These are phyloP conservation scores for Claviceps humidiphila DNA, from an alignment of 2,329 filamentous ascomycete genomes.

Conservation along the genomic window DNA sequence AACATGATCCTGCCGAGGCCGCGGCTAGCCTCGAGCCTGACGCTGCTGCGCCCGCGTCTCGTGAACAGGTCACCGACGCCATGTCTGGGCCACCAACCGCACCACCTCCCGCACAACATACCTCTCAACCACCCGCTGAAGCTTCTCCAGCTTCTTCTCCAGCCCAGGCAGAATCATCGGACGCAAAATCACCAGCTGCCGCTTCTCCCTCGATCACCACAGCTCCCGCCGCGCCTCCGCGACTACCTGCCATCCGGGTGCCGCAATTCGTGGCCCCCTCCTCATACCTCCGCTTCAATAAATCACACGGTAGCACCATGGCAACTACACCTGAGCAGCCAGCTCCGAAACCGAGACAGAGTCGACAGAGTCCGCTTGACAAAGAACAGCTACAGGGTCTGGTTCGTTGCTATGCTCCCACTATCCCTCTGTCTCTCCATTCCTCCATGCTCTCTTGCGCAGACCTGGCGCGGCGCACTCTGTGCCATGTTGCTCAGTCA, in stretches of 20 bases:
- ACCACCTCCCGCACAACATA: constrained; percentile 1
- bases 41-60: constrained; percentile 4
- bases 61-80: constrained; percentile 9
- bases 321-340: constrained; percentile 11
- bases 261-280: constrained; percentile 47
- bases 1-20: constrained; percentile 4
- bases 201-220: neutral
- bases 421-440: neutral
- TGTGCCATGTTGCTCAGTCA: neutral
- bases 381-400: constrained; percentile 67
- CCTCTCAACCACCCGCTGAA: constrained; percentile 1
- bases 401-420: constrained; percentile 27
- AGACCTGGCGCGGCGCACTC: neutral
- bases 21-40: constrained; percentile 6
- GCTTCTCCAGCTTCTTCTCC: neutral
- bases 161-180: neutral
- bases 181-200: neutral
- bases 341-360: constrained; percentile 9
- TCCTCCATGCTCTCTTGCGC: neutral
- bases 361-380: constrained; percentile 47
- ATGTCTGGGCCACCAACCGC: constrained; percentile 6
- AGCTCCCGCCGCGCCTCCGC: constrained; percentile 3
- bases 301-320: constrained; percentile 22
- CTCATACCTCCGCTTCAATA: constrained; percentile 38
- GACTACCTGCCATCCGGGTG: constrained; percentile 18